These are phyloP conservation scores for Saturnispora galanensis DNA, from an alignment of 805 yeast species.

Conservation along the genomic window DNA sequence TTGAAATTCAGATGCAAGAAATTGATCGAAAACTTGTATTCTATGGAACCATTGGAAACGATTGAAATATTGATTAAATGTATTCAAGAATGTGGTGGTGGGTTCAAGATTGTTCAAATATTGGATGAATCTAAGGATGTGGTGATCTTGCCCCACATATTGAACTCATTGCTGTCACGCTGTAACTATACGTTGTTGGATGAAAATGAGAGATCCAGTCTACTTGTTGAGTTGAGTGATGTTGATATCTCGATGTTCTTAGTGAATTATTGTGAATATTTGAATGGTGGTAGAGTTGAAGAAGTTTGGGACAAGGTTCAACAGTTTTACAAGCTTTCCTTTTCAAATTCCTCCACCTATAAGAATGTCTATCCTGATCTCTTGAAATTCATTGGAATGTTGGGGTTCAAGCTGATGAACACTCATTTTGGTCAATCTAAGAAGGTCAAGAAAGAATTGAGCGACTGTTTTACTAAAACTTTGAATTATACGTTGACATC, in stretches of 20 bases:
- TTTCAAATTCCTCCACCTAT: constrained; percentile 37
- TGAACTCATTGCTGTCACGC: constrained; percentile 44
- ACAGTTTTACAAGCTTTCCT: constrained; percentile 50
- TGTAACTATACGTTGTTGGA: constrained; percentile 27
- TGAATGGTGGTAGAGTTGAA: constrained; percentile 55
- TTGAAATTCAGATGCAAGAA: constrained; percentile 62
- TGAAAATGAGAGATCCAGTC: constrained; percentile 32
- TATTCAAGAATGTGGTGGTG: constrained; percentile 16
- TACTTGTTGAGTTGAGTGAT: constrained; percentile 38
- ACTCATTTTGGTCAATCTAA: constrained; percentile 55
- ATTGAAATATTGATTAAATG: constrained; percentile 51
- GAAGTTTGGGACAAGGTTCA: constrained; percentile 63
- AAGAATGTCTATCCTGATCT: constrained; percentile 41
- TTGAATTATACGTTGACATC: constrained; percentile 18
- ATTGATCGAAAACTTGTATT: constrained; percentile 53
- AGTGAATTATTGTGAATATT: constrained; percentile 40
- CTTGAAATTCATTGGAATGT: constrained; percentile 39
- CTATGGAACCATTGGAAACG: constrained; percentile 62
- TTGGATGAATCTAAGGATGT: constrained; percentile 80
- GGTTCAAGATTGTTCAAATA: constrained; percentile 52
- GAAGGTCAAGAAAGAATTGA: constrained; percentile 45
- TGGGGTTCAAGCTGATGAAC: constrained; percentile 47
- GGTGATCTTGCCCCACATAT: constrained; percentile 56
- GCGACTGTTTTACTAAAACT: constrained; percentile 21
- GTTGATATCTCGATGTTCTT: constrained; percentile 42